Conservation (phyloP, 2,329 filamentous ascomycete genomes). For the Elsinoe fawcettii region DNA sequence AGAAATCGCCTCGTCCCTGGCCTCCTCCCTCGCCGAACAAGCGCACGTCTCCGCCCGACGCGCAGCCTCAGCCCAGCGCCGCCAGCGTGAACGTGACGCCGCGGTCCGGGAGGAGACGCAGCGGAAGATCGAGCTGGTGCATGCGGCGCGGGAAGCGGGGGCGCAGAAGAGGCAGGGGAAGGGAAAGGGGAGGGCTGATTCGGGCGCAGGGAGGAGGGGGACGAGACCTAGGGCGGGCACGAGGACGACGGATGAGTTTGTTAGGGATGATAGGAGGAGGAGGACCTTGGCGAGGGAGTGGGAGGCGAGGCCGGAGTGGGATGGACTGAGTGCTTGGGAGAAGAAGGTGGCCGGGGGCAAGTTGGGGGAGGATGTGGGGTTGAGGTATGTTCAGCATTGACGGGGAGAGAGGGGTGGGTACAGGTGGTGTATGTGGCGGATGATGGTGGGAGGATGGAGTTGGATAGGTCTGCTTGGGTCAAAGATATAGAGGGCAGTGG, state of each 20-base stretch:
- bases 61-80: too few species aligned
- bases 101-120: not conserved
- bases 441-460: too few species aligned
- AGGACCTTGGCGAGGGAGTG: not conserved
- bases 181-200: not conserved
- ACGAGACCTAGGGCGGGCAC: too few species aligned
- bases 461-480: too few species aligned
- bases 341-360: not conserved
- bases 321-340: not conserved
- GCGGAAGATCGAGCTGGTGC: not conserved
- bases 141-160: not conserved
- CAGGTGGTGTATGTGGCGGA: too few species aligned
- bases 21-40: too few species aligned
- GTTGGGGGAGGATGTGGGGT: not conserved
- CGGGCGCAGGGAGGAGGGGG: not conserved
- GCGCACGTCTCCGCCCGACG: too few species aligned
- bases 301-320: not conserved
- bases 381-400: not conserved
- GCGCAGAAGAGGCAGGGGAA: not conserved
- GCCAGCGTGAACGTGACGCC: not conserved
- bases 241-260: too few species aligned
- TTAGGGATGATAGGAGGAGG: too few species aligned
- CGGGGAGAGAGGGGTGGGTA: not conserved
- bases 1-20: too few species aligned
- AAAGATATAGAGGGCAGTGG: not conserved